Base-by-base conservation (phyloP, 2,329 filamentous ascomycete genomes). In the Aureobasidium musti region DNA sequence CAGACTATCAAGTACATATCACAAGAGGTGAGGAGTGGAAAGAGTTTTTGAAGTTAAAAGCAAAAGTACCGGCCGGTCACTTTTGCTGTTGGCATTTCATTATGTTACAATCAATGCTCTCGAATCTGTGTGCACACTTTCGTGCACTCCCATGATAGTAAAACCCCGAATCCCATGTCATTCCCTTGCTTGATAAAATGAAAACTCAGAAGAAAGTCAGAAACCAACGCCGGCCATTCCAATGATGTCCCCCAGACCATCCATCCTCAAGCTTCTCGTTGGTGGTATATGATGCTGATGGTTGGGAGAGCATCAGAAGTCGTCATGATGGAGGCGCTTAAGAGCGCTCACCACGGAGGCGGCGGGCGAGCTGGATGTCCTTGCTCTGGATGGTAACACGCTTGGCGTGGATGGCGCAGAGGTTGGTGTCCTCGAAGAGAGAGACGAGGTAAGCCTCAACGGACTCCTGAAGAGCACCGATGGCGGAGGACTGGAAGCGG, bases 331-430 rank as follows among this genome's bases (percentile, higher is more conserved):
- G 67, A 68, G 67, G 70, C 63, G 54, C 72, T 73, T 82, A 83
- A 78, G 81, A 82, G 70, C 82, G 81, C 81, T 83, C 82, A 74
- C 82, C 82, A 76, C 82, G 82, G 75, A 83, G 81, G 70, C 82
- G 82, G 72, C 82, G 82, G 71, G 94, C 94, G 68, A 98, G 85
- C 80, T 97, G 94, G 73, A 99, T 97, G 79, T 98, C 95, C 57
- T 67, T 66, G 67, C 47, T 63, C 71, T 76, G 81, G 73, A 97
- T 96, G 45, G 94, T 98, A 63, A 98, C 92, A 77, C 94, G 86
- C 82, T 97, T 97, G 69, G 94, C 95, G 80, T 98, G 94, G 73
- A 98, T 93, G 69, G 94, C 95, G 81, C 94, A 97, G 49, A 98
- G 85, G 81, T 98, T 97, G 71, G 91, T 91, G 79, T 96, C 92